Evolutionary conservation across 75 land plant genomes (phyloP).

Genomic region (Picea sitchensis): DNA sequence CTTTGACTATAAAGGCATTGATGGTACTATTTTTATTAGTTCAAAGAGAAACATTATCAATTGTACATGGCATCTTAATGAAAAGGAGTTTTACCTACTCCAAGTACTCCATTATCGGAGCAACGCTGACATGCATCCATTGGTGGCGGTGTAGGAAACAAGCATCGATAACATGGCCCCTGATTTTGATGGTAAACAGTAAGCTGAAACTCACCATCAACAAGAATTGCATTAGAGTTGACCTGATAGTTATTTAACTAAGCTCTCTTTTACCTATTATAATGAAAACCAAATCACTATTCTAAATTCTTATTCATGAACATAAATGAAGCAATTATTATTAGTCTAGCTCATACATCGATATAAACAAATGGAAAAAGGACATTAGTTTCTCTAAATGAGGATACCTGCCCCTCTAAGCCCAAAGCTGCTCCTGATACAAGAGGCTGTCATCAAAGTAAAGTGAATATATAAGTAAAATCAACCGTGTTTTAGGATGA

Average conservation of each 20-base stretch:
- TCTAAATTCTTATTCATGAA: too few relatives aligned
- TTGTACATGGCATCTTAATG: conserved; percentile 3
- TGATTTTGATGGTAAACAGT: conserved; percentile 85
- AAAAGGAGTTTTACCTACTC: conserved; percentile 57
- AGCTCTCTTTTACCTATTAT: background rate
- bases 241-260: background rate
- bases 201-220: conserved; percentile 35
- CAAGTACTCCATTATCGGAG: conserved; percentile 96
- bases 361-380: background rate
- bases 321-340: background rate
- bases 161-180: conserved; percentile 96
- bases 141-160: conserved; percentile 95
- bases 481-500: background rate
- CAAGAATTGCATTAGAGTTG: background rate
- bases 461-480: conserved; percentile 5
- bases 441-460: conserved; percentile 67
- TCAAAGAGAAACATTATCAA: background rate
- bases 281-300: background rate
- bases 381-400: too few relatives aligned
- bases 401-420: conserved; percentile 87
- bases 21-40: background rate
- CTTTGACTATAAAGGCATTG: background rate
- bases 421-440: conserved; percentile 99
- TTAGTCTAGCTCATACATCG: background rate
- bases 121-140: conserved; percentile 93